Percentiles rank a stretch among this genome's conserved stretches.
Conservation (phyloP, 2,329 filamentous ascomycete genomes). For the Alternaria brassicicola region DNA sequence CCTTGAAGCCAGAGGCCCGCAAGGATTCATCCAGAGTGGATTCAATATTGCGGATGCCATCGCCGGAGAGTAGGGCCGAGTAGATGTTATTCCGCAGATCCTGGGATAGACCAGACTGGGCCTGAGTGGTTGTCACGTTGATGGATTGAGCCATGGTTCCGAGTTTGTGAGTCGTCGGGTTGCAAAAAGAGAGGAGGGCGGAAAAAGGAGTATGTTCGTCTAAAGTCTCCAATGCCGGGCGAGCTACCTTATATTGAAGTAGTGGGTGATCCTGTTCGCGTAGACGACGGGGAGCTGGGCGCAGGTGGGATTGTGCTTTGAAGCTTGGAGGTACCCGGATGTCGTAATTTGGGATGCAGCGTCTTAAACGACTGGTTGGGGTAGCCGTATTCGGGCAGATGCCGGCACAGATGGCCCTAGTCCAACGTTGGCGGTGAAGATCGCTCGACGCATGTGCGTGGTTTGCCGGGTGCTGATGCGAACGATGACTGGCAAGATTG, state of each 20-base stretch:
- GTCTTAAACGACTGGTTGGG: slow-evolving; percentile 10
- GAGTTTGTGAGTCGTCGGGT: neutral
- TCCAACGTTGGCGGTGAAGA: slow-evolving; percentile 18
- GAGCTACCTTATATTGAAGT: slow-evolving; percentile 12
- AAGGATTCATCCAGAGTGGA: slow-evolving; percentile 60
- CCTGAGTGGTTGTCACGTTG: slow-evolving; percentile 42
- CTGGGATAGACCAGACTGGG: slow-evolving; percentile 51
- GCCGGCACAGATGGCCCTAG: slow-evolving; percentile 5
- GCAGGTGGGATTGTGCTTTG: slow-evolving; percentile 12
- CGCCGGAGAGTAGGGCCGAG: slow-evolving; percentile 54
- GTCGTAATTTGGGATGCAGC: slow-evolving; percentile 12
- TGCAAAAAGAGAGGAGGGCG: neutral
- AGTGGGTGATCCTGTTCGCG: slow-evolving; percentile 15
- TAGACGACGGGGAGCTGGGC: slow-evolving; percentile 6
- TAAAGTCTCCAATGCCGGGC: slow-evolving; percentile 7
- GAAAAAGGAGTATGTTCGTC: neutral
- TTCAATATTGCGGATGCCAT: slow-evolving; percentile 63
- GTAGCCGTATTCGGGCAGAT: slow-evolving; percentile 14
- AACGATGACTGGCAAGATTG: slow-evolving; percentile 25
- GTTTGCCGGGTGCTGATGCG: slow-evolving; percentile 4
- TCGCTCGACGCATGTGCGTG: slow-evolving; percentile 14
- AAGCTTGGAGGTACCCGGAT: slow-evolving; percentile 5
- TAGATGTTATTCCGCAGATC: slow-evolving; percentile 52
- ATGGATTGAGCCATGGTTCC: slow-evolving; percentile 20
- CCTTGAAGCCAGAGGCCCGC: slow-evolving; percentile 64